phyloP scores from a whole-genome alignment of 192 early-diverging fungal genomes.

The Thamnidium elegans region DNA sequence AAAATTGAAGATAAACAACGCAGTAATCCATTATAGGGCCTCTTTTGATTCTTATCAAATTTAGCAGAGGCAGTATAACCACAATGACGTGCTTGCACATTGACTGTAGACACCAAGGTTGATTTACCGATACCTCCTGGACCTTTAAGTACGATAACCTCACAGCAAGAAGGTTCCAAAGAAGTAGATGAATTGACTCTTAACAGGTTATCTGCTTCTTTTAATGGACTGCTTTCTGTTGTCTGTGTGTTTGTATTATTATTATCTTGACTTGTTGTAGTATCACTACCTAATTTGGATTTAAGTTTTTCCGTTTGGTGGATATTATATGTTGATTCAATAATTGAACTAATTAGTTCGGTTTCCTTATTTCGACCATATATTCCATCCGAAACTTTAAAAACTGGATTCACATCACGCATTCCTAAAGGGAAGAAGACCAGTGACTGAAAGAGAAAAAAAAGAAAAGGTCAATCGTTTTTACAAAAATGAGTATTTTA shows the following conservation, averaged over 20 bases:
- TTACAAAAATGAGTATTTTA: background rate
- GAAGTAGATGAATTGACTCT: background rate
- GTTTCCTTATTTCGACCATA: slow-evolving; percentile 23
- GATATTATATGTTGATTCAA: background rate
- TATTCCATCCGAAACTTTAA: slow-evolving; percentile 11
- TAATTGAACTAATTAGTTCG: slow-evolving; percentile 8
- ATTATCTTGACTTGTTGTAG: too few relatives aligned
- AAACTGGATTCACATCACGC: slow-evolving; percentile 23
- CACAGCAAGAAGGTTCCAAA: background rate
- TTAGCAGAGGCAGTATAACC: slow-evolving; percentile 29
- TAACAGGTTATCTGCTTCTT: slow-evolving; percentile 7
- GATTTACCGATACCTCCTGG: slow-evolving; percentile 30
- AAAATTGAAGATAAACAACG: slow-evolving; percentile 21
- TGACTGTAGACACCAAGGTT: slow-evolving; percentile 15
- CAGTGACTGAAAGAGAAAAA: slow-evolving; percentile 1
- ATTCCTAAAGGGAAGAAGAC: slow-evolving; percentile 23
- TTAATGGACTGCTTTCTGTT: background rate
- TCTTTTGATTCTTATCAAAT: slow-evolving; percentile 25
- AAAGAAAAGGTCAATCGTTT: background rate
- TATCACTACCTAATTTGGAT: background rate
- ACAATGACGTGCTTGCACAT: slow-evolving; percentile 19
- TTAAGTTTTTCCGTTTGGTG: slow-evolving; percentile 6
- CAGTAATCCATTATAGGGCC: slow-evolving; percentile 26
- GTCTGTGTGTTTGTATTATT: background rate
- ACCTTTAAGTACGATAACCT: slow-evolving; percentile 18